Base-by-base conservation (phyloP, 495 filamentous ascomycete species). In the Aspergillus bertholletiae region DNA sequence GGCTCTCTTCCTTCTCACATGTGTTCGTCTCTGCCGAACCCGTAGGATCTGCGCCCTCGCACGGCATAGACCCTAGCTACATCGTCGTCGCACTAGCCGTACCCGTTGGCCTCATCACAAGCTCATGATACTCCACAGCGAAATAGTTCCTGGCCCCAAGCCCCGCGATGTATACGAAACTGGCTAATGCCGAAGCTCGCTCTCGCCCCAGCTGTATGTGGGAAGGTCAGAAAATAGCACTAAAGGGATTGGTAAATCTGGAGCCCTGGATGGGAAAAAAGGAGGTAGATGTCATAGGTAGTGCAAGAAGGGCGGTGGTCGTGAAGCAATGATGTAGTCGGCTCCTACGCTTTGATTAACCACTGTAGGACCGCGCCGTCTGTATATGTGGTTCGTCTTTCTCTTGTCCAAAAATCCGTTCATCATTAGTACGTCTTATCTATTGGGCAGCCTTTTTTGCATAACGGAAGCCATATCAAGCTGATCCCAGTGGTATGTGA, bases 401-500 rank as follows among this genome's bases (percentile, higher is more conserved):
- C n/a, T n/a, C n/a, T n/a, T n/a, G n/a, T n/a, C n/a, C n/a, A n/a
- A n/a, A n/a, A n/a, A n/a, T n/a, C n/a, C n/a, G n/a, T n/a, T n/a
- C n/a, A n/a, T n/a, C n/a, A n/a, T n/a, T n/a, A n/a, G n/a, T n/a
- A n/a, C n/a, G 7, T 51, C 34, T 8, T 46, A 27, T 13, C 23
- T 22, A 4, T 28, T 49, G 26, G 26, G 17, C 21, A 3, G 26
- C 8, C 40, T 0, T 26, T 1, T 39, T 35, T 13, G 58, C 46
- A 17, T 22, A 13, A 11, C 43, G 13, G 7, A 15, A 5, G 54
- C 41, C 23, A 75, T 45, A 39, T 65, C 46, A 3, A 66, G 46
- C n/a, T 70, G 69, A 37, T 72, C 69, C 73, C 74, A 77, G 54
- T 75, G 73, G 0, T 76, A 54, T 7, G 74, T 57, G 1, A 69